Base-by-base conservation (phyloP, 2,329 filamentous ascomycete genomes). In the Westerdykella aurantiaca region DNA sequence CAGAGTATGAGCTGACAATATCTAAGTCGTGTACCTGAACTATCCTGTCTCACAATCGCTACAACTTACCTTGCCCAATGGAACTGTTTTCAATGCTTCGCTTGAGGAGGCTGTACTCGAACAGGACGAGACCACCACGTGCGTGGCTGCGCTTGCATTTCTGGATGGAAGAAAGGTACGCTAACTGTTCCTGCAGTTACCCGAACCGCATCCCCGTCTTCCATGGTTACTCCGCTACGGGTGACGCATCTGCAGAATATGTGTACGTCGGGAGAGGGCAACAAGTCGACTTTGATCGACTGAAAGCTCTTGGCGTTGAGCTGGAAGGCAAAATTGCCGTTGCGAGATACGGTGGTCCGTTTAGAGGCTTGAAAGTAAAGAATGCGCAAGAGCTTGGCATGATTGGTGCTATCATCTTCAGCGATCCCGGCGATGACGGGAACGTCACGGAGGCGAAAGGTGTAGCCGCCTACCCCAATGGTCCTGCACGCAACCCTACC, bases 251-350 rank as follows among this genome's bases (percentile, higher is more conserved):
- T 46, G 72, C 70, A 25, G 70, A 73, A 56, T 74, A 71, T 46
- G 69, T 73, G 37, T 74, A 73, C 46, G 70, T 74, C 12, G 70
- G 71, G 23, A 50, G 61, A 48, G 65, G 64, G 12, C 63, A 68
- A 42, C 59, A 70, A 42, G 67, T 69, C n/a, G 72, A 75, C 43
- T 74, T 73, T 38, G 60, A 72, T n/a, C 62, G 69, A 13, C 56
- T 69, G 6, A 39, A 58, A 13, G 64, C 61, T 23, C 56, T 72
- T 6, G 69, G 69, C 22, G 67, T 75, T 12, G 51, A 68, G 17
- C 61, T 74, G 2, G 63, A 73, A 46, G 72, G 72, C 41, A 75
- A 74, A 50, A 73, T 74, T 46, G 72, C 71, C 1, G 49, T 75
- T n/a, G 65, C 70, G 17, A 68, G 67, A 45, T 74, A 73, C 42